Base-by-base conservation (phyloP, 1,139 yeast species). In the Suhomyces ambrosiae region DNA sequence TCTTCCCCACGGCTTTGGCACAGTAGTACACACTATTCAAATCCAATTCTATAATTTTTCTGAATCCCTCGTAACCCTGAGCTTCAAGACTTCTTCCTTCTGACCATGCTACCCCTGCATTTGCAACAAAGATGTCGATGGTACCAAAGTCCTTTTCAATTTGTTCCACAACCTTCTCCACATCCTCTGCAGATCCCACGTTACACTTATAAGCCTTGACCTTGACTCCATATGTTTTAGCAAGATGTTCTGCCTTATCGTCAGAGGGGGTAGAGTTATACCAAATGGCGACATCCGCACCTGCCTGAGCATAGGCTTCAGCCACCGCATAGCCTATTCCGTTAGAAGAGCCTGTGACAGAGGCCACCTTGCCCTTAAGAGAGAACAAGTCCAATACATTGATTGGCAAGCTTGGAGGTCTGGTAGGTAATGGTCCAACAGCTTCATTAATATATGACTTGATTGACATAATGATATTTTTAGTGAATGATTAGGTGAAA, bases 81-180 rank as follows among this genome's bases (percentile, higher is more conserved):
- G 42, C 53, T 15, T 56, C 58, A 23, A 49, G 27, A 11, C 41
- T 38, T 19, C 39, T 40, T 8, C 54, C 96, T 17, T 79, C 77
- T 24, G 81, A 75, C 95, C 95, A 88, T 19, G 94, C 86, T 29
- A 86, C 79, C 45, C 96, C 96, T 16, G 96, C 96, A 60, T 88
- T 88, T 54, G 95, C 94, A 19, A 88, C 95, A 57, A 87, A 83
- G 21, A 85, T 74, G 57, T 88, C 96, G 50, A 88, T 82, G 44
- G 80, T 79, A 26, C 80, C 80, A 58, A 89, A 88, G 55, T 87
- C 95, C 49, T 68, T 52, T 50, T 73, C 80, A 45, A 82, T 84
- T 54, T 77, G 76, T 24, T 60, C 58, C 38, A 87, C 72, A 6
- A 80, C 77, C 18, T 55, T 52, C 50, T 77, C 79, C 23, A 86